Evolutionary conservation across 73 alveolate genomes (phyloP).

Genomic region (Tetrahymena thermophila): DNA sequence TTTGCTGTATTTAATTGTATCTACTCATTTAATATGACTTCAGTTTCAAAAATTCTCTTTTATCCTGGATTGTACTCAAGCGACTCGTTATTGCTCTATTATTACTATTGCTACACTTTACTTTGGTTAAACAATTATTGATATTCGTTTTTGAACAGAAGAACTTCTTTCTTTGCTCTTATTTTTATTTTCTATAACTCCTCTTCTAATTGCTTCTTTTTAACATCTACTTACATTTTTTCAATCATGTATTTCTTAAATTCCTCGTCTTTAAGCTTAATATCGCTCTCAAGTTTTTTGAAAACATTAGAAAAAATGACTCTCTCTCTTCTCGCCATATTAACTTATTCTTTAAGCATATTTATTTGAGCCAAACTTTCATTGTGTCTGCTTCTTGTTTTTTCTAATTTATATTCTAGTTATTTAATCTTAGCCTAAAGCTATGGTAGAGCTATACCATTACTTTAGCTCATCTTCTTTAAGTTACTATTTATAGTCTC

Average conservation of each 20-base stretch:
- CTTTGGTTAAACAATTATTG: neutral
- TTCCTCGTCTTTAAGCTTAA: conserved; percentile 41
- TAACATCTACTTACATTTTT: neutral
- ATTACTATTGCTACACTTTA: neutral
- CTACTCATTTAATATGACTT: neutral
- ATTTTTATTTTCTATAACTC: neutral
- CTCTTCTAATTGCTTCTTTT: neutral
- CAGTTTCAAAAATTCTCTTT: neutral
- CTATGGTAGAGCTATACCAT: neutral
- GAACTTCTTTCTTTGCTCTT: neutral
- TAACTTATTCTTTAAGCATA: conserved; percentile 26
- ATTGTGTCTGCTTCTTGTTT: conserved; percentile 33
- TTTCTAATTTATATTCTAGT: conserved; percentile 15
- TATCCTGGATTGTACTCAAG: neutral
- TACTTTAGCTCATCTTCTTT: neutral
- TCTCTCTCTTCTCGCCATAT: conserved; percentile 43
- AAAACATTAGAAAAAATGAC: conserved; percentile 39
- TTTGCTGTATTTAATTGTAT: neutral
- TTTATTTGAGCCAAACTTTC: conserved; percentile 41
- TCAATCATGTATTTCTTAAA: conserved; percentile 21
- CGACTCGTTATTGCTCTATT: neutral
- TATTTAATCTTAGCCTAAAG: neutral
- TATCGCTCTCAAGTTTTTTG: conserved; percentile 39
- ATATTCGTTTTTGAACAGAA: neutral
- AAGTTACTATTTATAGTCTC: neutral